Evolutionary conservation across 495 filamentous ascomycete genomes (phyloP).

Genomic region (Penicillium manginii): DNA sequence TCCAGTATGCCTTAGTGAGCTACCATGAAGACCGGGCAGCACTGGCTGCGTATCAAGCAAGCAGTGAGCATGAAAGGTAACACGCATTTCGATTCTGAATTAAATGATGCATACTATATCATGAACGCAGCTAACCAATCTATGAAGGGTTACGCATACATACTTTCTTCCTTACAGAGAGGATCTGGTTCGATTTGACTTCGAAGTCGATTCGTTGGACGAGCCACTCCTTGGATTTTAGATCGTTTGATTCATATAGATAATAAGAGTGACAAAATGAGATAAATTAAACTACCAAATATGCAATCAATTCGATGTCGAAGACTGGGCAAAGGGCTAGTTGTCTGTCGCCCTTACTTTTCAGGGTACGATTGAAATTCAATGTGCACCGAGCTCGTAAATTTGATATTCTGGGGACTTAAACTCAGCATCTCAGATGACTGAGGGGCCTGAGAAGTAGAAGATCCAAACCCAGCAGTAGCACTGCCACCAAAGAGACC

Average conservation of each 20-base stretch:
- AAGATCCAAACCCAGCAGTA: neutral
- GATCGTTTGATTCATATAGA: neutral
- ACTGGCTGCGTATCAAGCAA: conserved; percentile 50
- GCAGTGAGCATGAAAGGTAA: conserved; percentile 49
- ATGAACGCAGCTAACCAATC: neutral
- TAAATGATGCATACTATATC: neutral
- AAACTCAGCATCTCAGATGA: conserved; percentile 5
- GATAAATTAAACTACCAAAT: neutral
- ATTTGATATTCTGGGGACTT: conserved; percentile 17
- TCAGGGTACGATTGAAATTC: conserved; percentile 6
- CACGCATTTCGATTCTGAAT: conserved; percentile 9
- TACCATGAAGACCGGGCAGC: conserved; percentile 46
- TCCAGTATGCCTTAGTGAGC: conserved; percentile 49
- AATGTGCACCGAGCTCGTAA: conserved; percentile 11
- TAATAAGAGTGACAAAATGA: neutral
- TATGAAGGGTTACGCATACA: conserved; percentile 41
- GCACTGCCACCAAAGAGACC: neutral
- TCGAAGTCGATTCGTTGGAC: conserved; percentile 47
- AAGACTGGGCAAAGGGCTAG: neutral
- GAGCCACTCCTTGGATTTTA: conserved; percentile 31
- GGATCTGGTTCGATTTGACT: conserved; percentile 54
- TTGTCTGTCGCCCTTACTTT: neutral
- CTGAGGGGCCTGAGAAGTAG: neutral
- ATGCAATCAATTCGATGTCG: neutral
- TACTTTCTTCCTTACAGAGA: conserved; percentile 53